These are phyloP conservation scores for Hypoxylon rickii DNA, from an alignment of 495 filamentous ascomycete genomes.

Conservation along the genomic window DNA sequence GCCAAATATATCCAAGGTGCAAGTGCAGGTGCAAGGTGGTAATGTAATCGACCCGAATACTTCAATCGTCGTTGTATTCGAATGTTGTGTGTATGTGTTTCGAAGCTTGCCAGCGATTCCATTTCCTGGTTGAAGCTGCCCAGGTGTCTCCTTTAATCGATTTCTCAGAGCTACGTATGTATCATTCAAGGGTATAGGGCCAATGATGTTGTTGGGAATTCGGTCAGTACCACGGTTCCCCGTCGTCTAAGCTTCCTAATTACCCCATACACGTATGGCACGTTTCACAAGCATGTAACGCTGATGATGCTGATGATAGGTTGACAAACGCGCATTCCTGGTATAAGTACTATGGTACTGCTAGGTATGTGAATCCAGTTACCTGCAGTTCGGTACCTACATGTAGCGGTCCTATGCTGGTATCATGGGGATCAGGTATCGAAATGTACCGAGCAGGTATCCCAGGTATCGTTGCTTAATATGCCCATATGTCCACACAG, in stretches of 20 bases:
- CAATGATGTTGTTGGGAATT: conserved; percentile 15
- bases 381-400: background rate
- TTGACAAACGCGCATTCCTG: conserved; percentile 35
- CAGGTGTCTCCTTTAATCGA: conserved; percentile 7
- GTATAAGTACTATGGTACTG: conserved; percentile 4
- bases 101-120: background rate
- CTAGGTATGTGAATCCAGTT: too few relatives aligned
- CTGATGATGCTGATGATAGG: conserved; percentile 31
- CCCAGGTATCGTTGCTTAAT: too few relatives aligned
- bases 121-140: conserved; percentile 1
- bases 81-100: background rate
- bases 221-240: conserved; percentile 21
- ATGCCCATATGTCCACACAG: too few relatives aligned
- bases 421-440: too few relatives aligned
- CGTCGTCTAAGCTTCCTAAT: conserved; percentile 30
- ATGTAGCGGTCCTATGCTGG: too few relatives aligned
- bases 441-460: too few relatives aligned
- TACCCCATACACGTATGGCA: conserved; percentile 37
- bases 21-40: too few relatives aligned
- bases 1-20: too few relatives aligned
- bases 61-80: background rate
- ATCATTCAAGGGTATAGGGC: conserved; percentile 7
- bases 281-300: conserved; percentile 35
- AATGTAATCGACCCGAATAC: too few relatives aligned
- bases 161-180: conserved; percentile 2